Conservation (phyloP, 192 early-diverging fungal species). For the Coemansia sp. region DNA sequence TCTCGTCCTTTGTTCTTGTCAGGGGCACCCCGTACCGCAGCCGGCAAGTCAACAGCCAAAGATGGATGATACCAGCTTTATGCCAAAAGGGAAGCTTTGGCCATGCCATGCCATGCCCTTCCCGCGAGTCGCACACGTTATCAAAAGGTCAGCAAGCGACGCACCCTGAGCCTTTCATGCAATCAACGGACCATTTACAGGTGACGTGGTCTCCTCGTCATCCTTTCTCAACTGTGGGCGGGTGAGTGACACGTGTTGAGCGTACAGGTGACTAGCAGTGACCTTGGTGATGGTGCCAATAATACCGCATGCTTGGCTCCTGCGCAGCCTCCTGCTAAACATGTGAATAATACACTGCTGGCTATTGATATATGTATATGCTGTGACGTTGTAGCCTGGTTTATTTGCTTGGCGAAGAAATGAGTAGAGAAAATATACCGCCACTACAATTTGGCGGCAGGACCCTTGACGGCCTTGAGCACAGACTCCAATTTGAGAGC, state of each 20-base stretch:
- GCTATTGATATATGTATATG: no score
- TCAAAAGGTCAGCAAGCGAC: not conserved
- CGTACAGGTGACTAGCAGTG: not conserved
- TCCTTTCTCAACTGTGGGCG: not conserved
- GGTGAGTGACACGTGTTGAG: not conserved
- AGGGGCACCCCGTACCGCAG: not conserved
- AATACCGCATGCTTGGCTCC: not conserved
- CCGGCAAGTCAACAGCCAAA: not conserved
- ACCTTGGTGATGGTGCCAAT: not conserved
- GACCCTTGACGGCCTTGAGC: slow-evolving; percentile 57
- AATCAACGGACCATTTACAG: not conserved
- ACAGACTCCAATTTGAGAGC: slow-evolving; percentile 71
- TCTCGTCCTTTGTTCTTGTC: not conserved
- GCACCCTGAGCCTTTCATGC: not conserved
- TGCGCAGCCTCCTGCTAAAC: not conserved
- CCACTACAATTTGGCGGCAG: slow-evolving; percentile 65
- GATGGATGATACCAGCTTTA: not conserved
- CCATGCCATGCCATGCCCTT: not conserved
- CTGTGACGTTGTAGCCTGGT: not conserved
- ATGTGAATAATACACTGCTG: not conserved
- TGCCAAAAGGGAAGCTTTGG: not conserved
- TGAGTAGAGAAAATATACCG: not conserved
- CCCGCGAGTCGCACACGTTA: not conserved
- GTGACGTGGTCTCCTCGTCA: not conserved
- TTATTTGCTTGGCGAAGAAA: not conserved